These are phyloP conservation scores for Apiospora saccharicola DNA, from an alignment of 2,329 filamentous ascomycete species.

Conservation along the genomic window DNA sequence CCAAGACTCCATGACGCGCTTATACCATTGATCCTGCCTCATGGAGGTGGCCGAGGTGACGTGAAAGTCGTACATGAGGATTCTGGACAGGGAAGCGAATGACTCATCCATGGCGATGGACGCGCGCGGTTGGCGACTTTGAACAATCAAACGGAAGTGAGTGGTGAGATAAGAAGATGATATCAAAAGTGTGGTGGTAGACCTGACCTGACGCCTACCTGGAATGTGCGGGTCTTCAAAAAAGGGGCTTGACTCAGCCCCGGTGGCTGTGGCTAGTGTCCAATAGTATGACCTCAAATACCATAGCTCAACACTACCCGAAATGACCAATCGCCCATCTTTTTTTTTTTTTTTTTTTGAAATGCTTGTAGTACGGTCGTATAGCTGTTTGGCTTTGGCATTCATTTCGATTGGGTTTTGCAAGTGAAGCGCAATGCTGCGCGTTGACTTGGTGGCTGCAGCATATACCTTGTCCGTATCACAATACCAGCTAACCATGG, in stretches of 20 bases:
- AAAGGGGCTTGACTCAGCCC: conserved; percentile 1
- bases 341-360: not conserved
- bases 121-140: not conserved
- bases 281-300: not conserved
- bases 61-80: not conserved
- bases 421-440: not conserved
- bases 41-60: not conserved
- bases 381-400: not conserved
- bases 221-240: not conserved
- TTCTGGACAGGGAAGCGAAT: not conserved
- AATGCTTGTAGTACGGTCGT: not conserved
- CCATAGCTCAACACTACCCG: not conserved
- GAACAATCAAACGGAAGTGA: not conserved
- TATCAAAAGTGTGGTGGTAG: not conserved
- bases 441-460: not conserved
- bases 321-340: not conserved
- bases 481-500: not conserved
- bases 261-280: not conserved
- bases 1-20: conserved; percentile 5
- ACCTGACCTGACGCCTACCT: not conserved
- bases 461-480: not conserved
- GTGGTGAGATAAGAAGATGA: too few species aligned
- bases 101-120: not conserved
- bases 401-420: not conserved
- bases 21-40: conserved; percentile 1